phyloP scores from a whole-genome alignment of 139 green algal genomes.

The Chlamydomonas sphaeroides region DNA sequence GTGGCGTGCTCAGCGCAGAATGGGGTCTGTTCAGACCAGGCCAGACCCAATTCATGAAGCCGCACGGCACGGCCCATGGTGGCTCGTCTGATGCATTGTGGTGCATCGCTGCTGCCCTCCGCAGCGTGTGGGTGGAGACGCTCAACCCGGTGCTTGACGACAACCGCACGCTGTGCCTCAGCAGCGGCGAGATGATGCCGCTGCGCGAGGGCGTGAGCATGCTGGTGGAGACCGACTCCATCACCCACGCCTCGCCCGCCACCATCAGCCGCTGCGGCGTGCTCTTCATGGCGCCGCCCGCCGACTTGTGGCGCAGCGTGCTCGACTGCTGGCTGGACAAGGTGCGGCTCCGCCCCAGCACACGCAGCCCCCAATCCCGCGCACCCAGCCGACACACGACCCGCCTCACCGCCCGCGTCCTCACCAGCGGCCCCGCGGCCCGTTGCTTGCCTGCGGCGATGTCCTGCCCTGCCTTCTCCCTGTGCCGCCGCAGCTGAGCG shows the following conservation, averaged over 20 bases:
- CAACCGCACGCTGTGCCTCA: slow-evolving; percentile 72
- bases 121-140: slow-evolving; percentile 62
- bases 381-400: too few species aligned
- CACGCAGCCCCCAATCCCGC: too few species aligned
- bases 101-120: too few species aligned
- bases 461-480: neutral
- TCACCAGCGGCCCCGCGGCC: too few species aligned
- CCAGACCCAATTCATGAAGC: too few species aligned
- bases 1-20: too few species aligned
- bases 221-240: slow-evolving; percentile 65
- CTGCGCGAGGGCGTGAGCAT: slow-evolving; percentile 62
- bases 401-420: too few species aligned
- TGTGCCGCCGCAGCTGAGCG: neutral
- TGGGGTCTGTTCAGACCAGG: too few species aligned
- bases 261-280: slow-evolving; percentile 74
- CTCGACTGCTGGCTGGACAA: slow-evolving; percentile 48
- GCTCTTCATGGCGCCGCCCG: slow-evolving; percentile 50
- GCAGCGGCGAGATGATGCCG: slow-evolving; percentile 64
- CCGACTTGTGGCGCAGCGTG: slow-evolving; percentile 46
- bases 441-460: too few species aligned
- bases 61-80: too few species aligned
- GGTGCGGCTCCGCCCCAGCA: too few species aligned
- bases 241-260: slow-evolving; percentile 66
- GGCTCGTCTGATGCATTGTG: too few species aligned
- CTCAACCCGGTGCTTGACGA: slow-evolving; percentile 82